Percentiles rank a stretch among this genome's conserved stretches.
phyloP scores from a whole-genome alignment of 352 stramenopile genomes.

The Pilasporangium apinafurcum region DNA sequence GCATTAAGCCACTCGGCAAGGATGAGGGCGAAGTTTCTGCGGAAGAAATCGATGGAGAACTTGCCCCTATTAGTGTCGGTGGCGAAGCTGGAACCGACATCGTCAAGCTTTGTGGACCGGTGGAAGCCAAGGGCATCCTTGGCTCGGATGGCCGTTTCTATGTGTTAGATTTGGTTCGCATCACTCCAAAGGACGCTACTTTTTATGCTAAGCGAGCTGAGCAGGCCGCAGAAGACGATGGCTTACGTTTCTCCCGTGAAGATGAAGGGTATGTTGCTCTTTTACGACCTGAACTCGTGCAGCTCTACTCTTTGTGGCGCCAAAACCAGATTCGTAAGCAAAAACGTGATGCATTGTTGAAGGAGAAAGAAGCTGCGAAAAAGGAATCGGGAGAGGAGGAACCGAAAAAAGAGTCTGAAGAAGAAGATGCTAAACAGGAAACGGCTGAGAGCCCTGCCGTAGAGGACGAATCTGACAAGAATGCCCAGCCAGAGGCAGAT shows the following conservation, averaged over 20 bases:
- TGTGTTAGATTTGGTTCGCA: slow-evolving; percentile 92
- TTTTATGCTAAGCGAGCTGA: slow-evolving; percentile 69
- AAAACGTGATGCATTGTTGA: slow-evolving; percentile 41
- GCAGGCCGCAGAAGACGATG: slow-evolving; percentile 26
- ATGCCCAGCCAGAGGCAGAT: no score
- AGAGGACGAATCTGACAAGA: no score
- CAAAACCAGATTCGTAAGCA: slow-evolving; percentile 74
- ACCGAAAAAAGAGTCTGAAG: slow-evolving; percentile 17
- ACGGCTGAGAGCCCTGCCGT: no score
- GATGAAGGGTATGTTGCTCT: slow-evolving; percentile 88
- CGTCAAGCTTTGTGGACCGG: slow-evolving; percentile 82
- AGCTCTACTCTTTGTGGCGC: slow-evolving; percentile 88
- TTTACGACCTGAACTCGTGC: slow-evolving; percentile 91
- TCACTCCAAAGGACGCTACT: slow-evolving; percentile 93
- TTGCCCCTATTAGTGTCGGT: slow-evolving; percentile 11
- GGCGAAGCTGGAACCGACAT: slow-evolving; percentile 55
- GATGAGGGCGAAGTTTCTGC: slow-evolving; percentile 31
- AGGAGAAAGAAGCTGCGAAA: slow-evolving; percentile 40
- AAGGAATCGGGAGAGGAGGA: slow-evolving; percentile 16
- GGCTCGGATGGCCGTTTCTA: slow-evolving; percentile 93
- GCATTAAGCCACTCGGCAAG: slow-evolving; percentile 71
- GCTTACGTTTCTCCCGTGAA: slow-evolving; percentile 58
- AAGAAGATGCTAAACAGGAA: slow-evolving; percentile 14
- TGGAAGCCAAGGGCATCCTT: slow-evolving; percentile 95
- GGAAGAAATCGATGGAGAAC: slow-evolving; percentile 13